Evolutionary conservation across 352 stramenopile species (phyloP), one percentile per base, ranked within the genome.

Genomic region (Globisporangium perplexum): DNA sequence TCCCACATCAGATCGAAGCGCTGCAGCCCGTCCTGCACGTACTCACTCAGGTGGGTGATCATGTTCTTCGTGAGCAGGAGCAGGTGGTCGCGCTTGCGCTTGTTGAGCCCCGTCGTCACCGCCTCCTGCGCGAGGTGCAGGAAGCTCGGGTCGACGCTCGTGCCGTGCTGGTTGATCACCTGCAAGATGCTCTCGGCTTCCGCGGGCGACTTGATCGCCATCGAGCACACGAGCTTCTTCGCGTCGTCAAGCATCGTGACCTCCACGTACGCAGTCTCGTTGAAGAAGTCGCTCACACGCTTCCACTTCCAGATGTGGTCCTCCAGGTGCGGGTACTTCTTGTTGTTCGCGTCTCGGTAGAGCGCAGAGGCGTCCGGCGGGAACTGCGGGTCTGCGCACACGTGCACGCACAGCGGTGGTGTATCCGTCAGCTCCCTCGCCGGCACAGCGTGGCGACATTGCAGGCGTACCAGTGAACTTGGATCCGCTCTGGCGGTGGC

Each of bases 251-350:
- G 38, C 77, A 93, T 91, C 8, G 80, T 89, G 49, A 93, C 81
- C 54, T 93, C 83, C 30, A 90, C 68, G 47, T 88, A 93, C 59
- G 78, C 80, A 23, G 75, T 89, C 56, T 91, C 78, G 48, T 87
- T 83, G 62, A 93, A 93, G 53, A 93, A 91, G 17, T 91, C 83
- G 26, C 74, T 85, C 52, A 93, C 69, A 41, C 83, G 83, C 63
- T 91, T 91, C 83, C 83, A 93, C 59, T 90, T 91, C 61, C 65
- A 87, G 41, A 93, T 69, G 39, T 85, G 74, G n/a, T 88, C 72
- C 28, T 88, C 75, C 44, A 93, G 43, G 46, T 90, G 80, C 24
- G 81, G 72, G 28, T 84, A 85, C 50, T 80, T 83, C 23, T 85
- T 83, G 60, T 87, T 77, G 22, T 57, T 71, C 17, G 53, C 59